Conservation (phyloP, 1,284 basidiomycete species). For the Cryptococcus neoformans region DNA sequence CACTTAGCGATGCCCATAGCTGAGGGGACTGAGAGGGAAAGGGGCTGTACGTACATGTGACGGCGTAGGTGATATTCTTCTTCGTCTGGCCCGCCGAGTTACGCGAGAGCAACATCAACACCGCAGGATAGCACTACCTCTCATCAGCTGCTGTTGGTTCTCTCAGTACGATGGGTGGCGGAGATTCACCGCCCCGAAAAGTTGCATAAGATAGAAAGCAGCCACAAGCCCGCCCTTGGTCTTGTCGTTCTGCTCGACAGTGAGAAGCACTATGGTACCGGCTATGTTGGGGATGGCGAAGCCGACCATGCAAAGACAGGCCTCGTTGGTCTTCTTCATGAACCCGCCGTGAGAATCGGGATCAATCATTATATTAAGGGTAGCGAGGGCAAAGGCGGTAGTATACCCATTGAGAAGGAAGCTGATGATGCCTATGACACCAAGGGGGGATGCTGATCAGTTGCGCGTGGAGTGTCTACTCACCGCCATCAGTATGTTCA, state of each 20-base stretch:
- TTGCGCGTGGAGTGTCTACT: no score
- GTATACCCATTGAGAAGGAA: constrained; percentile 8
- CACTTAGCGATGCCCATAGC: not conserved
- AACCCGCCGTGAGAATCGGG: no score
- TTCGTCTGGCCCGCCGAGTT: constrained; percentile 36
- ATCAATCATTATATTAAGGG: no score
- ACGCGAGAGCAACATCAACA: constrained; percentile 22
- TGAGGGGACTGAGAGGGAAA: no score
- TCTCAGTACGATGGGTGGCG: no score
- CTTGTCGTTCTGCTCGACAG: constrained; percentile 12
- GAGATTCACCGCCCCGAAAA: constrained; percentile 18
- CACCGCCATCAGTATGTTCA: no score
- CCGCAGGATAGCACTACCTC: constrained; percentile 17
- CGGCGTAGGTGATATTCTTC: constrained; percentile 29
- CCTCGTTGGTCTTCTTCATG: constrained; percentile 19
- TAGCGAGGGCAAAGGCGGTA: no score
- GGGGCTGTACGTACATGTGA: constrained; percentile 13
- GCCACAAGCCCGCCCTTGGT: constrained; percentile 24
- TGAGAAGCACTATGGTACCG: constrained; percentile 26
- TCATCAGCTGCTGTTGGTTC: no score
- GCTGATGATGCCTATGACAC: constrained; percentile 11
- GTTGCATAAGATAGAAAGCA: constrained; percentile 29
- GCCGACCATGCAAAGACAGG: constrained; percentile 20
- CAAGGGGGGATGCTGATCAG: constrained; percentile 24
- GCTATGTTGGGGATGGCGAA: constrained; percentile 26